Conservation (phyloP, 108 stramenopile genomes). For the Cylindrotheca fusiformis region DNA sequence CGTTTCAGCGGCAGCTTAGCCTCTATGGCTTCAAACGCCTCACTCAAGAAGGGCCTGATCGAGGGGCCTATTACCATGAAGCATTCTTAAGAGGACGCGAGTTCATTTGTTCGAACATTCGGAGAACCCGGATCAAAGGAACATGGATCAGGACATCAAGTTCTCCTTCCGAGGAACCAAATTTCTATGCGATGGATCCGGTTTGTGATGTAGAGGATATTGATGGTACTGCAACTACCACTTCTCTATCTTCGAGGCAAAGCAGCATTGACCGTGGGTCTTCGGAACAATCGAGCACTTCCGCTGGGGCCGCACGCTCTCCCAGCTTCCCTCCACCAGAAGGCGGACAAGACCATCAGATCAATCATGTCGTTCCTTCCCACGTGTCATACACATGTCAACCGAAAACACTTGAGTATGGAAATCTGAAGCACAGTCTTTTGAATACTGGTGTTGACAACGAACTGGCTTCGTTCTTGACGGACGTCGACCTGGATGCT, state of each 20-base stretch:
- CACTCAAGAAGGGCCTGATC: slow-evolving; percentile 36
- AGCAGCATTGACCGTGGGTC: no score
- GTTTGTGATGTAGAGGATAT: slow-evolving; percentile 2
- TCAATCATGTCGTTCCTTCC: no score
- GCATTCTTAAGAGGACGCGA: slow-evolving; percentile 15
- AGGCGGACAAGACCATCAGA: no score
- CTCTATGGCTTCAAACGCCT: slow-evolving; percentile 71
- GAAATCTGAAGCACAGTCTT: no score
- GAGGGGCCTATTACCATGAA: slow-evolving; percentile 42
- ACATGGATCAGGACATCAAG: slow-evolving; percentile 23
- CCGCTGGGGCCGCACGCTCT: no score
- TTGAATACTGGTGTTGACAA: no score
- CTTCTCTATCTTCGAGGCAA: no score
- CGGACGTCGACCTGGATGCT: slow-evolving; percentile 9
- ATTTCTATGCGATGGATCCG: slow-evolving; percentile 25
- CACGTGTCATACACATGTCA: no score
- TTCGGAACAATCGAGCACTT: no score
- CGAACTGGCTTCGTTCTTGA: slow-evolving; percentile 8
- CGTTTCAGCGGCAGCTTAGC: slow-evolving; percentile 48
- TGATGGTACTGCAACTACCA: neutral
- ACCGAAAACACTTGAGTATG: no score
- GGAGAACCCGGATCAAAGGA: slow-evolving; percentile 28
- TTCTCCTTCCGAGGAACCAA: slow-evolving; percentile 26
- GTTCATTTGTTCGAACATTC: slow-evolving; percentile 21
- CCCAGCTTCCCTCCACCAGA: no score